phyloP scores from a whole-genome alignment of 805 yeast species.

The Pichia kluyveri region DNA sequence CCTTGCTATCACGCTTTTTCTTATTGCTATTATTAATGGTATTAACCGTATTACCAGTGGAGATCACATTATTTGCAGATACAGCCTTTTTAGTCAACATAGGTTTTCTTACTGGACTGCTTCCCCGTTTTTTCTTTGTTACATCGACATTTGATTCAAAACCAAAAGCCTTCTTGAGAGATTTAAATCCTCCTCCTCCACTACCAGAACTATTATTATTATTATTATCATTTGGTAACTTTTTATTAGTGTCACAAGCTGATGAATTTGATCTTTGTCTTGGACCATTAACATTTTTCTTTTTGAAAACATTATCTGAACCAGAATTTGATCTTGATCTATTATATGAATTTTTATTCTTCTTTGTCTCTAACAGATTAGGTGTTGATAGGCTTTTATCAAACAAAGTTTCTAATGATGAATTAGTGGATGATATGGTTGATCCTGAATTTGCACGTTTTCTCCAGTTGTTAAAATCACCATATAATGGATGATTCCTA shows the following conservation, averaged over 20 bases:
- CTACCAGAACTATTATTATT: neutral
- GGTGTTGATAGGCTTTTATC: neutral
- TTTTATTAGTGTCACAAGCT: neutral
- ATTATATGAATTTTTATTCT: neutral
- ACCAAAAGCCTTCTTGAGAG: conserved; percentile 6
- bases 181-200: conserved; percentile 2
- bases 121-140: neutral
- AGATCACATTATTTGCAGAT: neutral
- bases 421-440: neutral
- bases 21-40: neutral
- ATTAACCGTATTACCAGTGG: neutral
- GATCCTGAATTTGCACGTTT: conserved; percentile 5
- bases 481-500: conserved; percentile 60
- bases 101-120: neutral
- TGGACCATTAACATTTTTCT: neutral
- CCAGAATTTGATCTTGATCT: conserved; percentile 2
- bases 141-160: neutral
- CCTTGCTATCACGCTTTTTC: neutral
- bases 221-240: neutral
- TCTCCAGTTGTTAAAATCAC: conserved; percentile 7
- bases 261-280: conserved; percentile 1
- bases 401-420: neutral
- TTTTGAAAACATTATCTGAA: neutral
- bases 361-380: neutral
- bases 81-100: neutral